A percentile compares a stretch with the other conserved stretches of the same genome.
These are phyloP conservation scores for Starmerella etchellsii DNA, from an alignment of 805 yeast genomes.

Conservation along the genomic window DNA sequence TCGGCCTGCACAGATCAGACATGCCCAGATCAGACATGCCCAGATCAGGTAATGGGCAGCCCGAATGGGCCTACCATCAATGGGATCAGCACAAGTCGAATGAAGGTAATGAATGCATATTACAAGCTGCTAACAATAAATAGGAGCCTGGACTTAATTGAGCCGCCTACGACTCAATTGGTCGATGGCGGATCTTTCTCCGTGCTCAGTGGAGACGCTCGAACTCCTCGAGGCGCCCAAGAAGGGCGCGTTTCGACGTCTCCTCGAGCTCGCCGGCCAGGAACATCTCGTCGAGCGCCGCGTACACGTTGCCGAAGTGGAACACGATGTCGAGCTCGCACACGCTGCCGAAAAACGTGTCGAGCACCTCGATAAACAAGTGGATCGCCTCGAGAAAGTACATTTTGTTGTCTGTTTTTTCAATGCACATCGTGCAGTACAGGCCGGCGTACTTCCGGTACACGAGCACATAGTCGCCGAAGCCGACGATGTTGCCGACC, in stretches of 20 bases:
- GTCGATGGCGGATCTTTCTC: no score
- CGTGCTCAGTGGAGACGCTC: constrained; percentile 59
- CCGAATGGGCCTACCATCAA: no score
- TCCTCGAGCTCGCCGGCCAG: constrained; percentile 86
- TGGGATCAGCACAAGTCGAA: no score
- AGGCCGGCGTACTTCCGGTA: constrained; percentile 87
- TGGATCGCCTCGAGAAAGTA: constrained; percentile 75
- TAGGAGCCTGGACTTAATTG: no score
- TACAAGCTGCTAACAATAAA: no score
- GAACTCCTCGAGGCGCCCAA: constrained; percentile 50
- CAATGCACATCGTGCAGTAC: constrained; percentile 75
- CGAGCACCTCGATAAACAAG: constrained; percentile 76
- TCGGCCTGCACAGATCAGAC: no score
- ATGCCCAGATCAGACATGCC: no score
- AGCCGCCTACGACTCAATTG: no score
- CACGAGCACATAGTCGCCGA: constrained; percentile 53
- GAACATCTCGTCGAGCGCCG: constrained; percentile 74
- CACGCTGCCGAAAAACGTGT: constrained; percentile 74
- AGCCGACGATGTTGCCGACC: constrained; percentile 72
- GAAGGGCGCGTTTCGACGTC: constrained; percentile 54
- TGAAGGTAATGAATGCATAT: no score
- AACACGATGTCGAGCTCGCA: constrained; percentile 90
- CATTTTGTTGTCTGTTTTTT: constrained; percentile 67
- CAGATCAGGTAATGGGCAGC: no score
- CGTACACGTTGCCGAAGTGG: constrained; percentile 74